phyloP scores from a whole-genome alignment of 257 asterid species.

The Fraxinus americana region DNA sequence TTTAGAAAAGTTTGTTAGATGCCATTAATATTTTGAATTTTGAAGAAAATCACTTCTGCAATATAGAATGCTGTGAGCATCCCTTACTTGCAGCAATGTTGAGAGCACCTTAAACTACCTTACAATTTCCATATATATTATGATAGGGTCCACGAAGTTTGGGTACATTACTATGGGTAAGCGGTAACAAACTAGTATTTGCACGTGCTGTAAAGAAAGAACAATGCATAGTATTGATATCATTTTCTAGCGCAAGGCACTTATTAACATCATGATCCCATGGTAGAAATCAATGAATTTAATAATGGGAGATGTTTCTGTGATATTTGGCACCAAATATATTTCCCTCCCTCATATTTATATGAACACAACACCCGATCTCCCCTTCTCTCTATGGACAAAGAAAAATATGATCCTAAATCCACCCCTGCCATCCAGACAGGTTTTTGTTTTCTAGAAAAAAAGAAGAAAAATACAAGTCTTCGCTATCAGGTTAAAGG shows the following conservation, averaged over 20 bases:
- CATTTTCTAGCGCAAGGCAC: background rate
- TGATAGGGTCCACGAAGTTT: background rate
- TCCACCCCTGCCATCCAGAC: background rate
- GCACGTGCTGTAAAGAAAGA: background rate
- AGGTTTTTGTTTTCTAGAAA: background rate
- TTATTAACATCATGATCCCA: background rate
- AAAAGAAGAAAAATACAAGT: background rate
- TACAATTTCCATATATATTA: background rate
- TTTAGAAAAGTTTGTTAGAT: background rate
- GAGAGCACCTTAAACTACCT: background rate
- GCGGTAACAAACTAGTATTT: background rate
- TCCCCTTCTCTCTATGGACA: background rate
- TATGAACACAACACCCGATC: background rate
- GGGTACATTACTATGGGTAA: background rate
- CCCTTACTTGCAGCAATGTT: background rate
- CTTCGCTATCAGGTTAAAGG: background rate
- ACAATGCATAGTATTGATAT: background rate
- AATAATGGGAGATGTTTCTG: background rate
- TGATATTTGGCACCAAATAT: background rate
- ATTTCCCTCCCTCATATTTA: background rate
- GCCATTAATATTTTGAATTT: background rate
- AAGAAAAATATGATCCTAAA: background rate
- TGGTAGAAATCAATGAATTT: background rate
- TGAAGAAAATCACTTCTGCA: background rate
- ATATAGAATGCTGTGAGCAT: background rate